These are phyloP conservation scores for Ophiostoma perfectum DNA, from an alignment of 2,329 filamentous ascomycete genomes.

Conservation along the genomic window DNA sequence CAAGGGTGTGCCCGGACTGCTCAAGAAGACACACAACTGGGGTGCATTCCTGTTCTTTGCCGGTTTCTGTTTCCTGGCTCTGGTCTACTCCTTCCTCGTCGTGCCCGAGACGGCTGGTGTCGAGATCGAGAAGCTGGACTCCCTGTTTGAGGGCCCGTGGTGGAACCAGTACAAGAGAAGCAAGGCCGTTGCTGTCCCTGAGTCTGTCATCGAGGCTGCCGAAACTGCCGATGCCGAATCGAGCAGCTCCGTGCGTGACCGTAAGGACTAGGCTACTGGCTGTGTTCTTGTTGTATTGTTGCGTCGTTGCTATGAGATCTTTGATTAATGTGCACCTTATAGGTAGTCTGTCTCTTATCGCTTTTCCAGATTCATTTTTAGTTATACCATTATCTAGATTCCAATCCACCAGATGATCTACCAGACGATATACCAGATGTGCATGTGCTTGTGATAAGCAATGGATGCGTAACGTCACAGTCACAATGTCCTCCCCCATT, in stretches of 20 bases:
- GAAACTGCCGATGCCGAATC: background rate
- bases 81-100: constrained; percentile 36
- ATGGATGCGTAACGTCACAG: no score
- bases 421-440: no score
- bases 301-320: no score
- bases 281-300: no score
- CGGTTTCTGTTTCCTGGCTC: constrained; percentile 33
- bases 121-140: constrained; percentile 37
- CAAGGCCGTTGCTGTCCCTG: background rate
- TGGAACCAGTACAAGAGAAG: constrained; percentile 26
- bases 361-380: no score
- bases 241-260: background rate
- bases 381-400: no score
- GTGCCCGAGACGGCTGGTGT: constrained; percentile 38
- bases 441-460: no score
- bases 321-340: no score
- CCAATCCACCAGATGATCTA: no score
- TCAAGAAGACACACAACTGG: constrained; percentile 33
- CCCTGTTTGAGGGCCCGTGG: constrained; percentile 34
- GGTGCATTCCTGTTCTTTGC: constrained; percentile 28
- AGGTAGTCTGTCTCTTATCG: no score
- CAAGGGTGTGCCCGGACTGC: constrained; percentile 32
- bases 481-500: no score
- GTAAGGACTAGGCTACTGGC: background rate
- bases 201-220: background rate